Percentiles rank a stretch among this genome's conserved stretches.
phyloP scores from a whole-genome alignment of 192 early-diverging fungal genomes.

The Coemansia sp. region DNA sequence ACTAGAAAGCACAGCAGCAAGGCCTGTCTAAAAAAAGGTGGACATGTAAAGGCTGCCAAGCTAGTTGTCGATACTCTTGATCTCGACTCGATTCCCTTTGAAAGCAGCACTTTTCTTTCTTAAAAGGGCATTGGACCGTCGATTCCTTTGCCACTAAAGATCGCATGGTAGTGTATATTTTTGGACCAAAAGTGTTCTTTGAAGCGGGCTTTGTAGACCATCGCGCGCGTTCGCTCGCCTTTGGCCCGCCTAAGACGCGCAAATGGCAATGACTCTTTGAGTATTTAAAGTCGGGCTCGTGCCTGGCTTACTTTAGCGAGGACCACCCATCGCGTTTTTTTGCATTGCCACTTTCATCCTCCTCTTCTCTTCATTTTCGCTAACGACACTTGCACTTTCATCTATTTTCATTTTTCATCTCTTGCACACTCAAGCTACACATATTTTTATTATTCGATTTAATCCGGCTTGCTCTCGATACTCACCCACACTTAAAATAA shows the following conservation, averaged over 20 bases:
- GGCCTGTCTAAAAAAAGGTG: not conserved
- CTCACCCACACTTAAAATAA: not conserved
- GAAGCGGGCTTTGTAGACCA: not conserved
- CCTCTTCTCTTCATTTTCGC: not conserved
- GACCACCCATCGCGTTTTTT: not conserved
- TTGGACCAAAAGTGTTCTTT: not conserved
- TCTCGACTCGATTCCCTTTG: not conserved
- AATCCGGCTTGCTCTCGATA: not conserved
- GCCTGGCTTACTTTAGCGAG: not conserved
- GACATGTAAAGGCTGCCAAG: not conserved
- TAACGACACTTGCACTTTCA: not conserved
- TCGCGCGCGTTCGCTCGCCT: not conserved
- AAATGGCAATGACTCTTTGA: not conserved
- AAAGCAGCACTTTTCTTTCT: not conserved
- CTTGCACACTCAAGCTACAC: not conserved
- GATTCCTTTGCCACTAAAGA: not conserved
- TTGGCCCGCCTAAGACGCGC: not conserved
- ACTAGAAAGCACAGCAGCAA: not conserved
- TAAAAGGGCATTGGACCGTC: not conserved
- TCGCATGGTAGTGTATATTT: not conserved
- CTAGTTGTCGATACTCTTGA: not conserved
- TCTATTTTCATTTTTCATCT: not conserved
- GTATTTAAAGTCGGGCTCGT: not conserved
- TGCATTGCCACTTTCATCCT: not conserved
- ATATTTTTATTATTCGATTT: not conserved